Evolutionary conservation across 768 basidiomycete species (phyloP), one percentile per base, ranked within the genome.

Genomic region (Suillus sp.): DNA sequence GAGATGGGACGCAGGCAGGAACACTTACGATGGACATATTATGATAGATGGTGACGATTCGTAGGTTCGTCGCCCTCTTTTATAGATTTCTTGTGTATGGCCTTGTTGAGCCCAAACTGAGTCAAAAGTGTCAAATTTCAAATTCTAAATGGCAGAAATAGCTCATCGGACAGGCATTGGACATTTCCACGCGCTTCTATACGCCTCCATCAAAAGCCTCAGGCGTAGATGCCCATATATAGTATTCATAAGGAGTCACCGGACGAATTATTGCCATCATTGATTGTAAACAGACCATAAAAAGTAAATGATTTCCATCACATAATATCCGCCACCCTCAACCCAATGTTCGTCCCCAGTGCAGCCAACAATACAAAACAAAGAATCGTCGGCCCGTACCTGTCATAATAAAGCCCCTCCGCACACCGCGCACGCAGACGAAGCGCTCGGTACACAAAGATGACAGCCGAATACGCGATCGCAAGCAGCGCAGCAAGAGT

Each of bases 401-500:
- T 90, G 78, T 96, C 94, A 71, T 95, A 93, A 76, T 96, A 96
- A 59, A 93, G 67, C 27, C 92, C 91, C 61, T 90, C 87, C 0
- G 93, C 93, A 35, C 84, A 81, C 42, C 89, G 86, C 62, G 82
- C 79, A 56, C 93, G 83, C 69, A 96, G 80, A 61, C 83, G 83
- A 50, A 83, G 72, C 9, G 92, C 86, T 55, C 94, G 87, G 73
- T 86, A 91, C 27, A 91, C 81, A 72, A 94, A 97, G 60, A 95
- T 88, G 59, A 83, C 81, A 10, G 89, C 91, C 4, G 93, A 85
- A 77, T 98, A 99, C 27, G 89, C 86, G 68, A 99, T 93, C 8
- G 95, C 86, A 53, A 93, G 75, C 20, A 99, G 83, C 13, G 97
- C 93, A n/a, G 90, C 87, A 60, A 95, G 73, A 0, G 96, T 96